Base-by-base conservation (phyloP, 2,329 filamentous ascomycete species). In the Gliomastix tumulicola region DNA sequence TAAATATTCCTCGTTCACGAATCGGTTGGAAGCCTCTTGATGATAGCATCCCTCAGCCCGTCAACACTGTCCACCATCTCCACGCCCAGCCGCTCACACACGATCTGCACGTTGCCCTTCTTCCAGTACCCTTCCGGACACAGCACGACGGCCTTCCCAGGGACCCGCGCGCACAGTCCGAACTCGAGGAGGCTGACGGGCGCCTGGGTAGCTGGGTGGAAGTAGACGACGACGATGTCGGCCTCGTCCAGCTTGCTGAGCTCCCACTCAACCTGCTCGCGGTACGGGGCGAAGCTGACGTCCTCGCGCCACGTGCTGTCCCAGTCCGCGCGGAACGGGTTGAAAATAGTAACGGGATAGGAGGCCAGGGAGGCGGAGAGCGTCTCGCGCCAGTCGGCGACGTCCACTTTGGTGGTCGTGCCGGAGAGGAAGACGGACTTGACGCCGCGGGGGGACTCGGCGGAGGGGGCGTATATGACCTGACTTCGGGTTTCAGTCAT, bases 231-330 rank as follows among this genome's bases (percentile, higher is more conserved):
- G 7, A 79, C 57, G 10, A 78, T 46, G 43, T 68, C 62, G 3
- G 69, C 69, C 4, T 43, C 39, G 8, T 71, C 65, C 44, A 74
- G 66, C 48, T 62, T 70, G 8, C 65, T 57, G 2, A 80, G 59
- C 56, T 81, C 77, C 75, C 76, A 81, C 17, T 65, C 54, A 0
- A 73, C 65, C 51, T 81, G 76, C 25, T 64, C 50, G n/a, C 54
- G 52, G 50, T 71, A 79, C 0, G 53, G 60, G 3, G 44, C 42
- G 41, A 65, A 65, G 1, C 52, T 45, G 19, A 65, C 51, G 31
- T 74, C 67, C 39, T 74, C 68, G 8, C 43, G 52, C 63, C 68
- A 73, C 6, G 51, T 60, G 20, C 53, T 48, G 49, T 76, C 65
- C 76, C 76, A 80, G 48, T 71, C 61, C 5, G 56, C 41, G 4